Conservation (phyloP, 805 yeast genomes). For the Ogataea zsoltii region DNA sequence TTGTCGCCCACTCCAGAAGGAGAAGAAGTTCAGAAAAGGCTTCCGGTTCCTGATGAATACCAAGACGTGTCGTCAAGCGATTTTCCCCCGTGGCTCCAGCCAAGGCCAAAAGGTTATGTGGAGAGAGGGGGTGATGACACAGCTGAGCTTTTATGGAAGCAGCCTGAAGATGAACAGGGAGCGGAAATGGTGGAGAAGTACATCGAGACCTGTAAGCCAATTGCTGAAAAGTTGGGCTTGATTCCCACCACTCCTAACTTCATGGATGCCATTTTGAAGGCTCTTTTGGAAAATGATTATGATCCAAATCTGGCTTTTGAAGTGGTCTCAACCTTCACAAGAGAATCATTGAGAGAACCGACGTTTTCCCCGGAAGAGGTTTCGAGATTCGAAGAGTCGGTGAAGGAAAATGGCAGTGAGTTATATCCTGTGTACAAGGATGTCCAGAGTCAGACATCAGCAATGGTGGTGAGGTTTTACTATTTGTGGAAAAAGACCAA, state of each 20-base stretch:
- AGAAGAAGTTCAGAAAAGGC: slow-evolving; percentile 23
- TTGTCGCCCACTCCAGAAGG: slow-evolving; percentile 23
- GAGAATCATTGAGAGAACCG: slow-evolving; percentile 72
- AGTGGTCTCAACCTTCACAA: slow-evolving; percentile 48
- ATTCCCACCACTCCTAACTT: slow-evolving; percentile 76
- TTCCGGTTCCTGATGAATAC: slow-evolving; percentile 47
- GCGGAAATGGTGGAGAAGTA: slow-evolving; percentile 45
- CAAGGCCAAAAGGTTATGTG: slow-evolving; percentile 74
- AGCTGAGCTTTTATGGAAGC: slow-evolving; percentile 66
- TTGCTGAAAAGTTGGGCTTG: slow-evolving; percentile 57
- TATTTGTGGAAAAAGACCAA: slow-evolving; percentile 90
- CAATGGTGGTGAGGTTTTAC: slow-evolving; percentile 83
- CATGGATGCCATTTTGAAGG: slow-evolving; percentile 67
- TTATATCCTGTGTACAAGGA: slow-evolving; percentile 68
- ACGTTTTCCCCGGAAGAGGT: slow-evolving; percentile 66
- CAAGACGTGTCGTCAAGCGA: slow-evolving; percentile 43
- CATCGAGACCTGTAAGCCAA: slow-evolving; percentile 51
- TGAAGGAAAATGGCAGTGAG: slow-evolving; percentile 73
- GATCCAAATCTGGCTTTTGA: slow-evolving; percentile 50
- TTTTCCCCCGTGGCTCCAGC: slow-evolving; percentile 75
- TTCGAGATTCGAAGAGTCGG: slow-evolving; percentile 70
- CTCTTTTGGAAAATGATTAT: slow-evolving; percentile 52
- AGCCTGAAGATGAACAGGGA: slow-evolving; percentile 32
- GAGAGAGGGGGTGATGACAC: slow-evolving; percentile 82
- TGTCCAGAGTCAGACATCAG: slow-evolving; percentile 70